Conservation (phyloP, 495 filamentous ascomycete species). For the Geoglossum glabrum region DNA sequence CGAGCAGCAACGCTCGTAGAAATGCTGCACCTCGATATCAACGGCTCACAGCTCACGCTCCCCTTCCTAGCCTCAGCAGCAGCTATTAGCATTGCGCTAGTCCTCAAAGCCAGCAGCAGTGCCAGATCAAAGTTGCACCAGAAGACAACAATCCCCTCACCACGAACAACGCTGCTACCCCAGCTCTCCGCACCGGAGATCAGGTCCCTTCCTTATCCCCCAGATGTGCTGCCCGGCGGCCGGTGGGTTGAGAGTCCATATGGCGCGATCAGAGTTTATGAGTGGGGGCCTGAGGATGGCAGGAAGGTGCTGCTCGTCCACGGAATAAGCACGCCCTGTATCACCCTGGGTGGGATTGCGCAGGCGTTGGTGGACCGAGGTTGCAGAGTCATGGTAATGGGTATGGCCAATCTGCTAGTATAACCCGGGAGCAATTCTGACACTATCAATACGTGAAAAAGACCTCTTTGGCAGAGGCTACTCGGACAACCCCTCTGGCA, state of each 20-base stretch:
- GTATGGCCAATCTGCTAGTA: constrained; percentile 23
- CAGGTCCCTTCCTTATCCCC: constrained; percentile 43
- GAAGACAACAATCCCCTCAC: constrained; percentile 25
- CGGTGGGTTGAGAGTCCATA: constrained; percentile 60
- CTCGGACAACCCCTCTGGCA: constrained; percentile 43
- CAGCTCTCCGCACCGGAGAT: constrained; percentile 27
- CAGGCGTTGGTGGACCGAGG: constrained; percentile 49
- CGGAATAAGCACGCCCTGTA: constrained; percentile 69
- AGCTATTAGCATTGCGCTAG: not conserved
- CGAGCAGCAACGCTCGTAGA: no score
- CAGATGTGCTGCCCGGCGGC: constrained; percentile 51
- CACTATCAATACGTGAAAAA: constrained; percentile 4
- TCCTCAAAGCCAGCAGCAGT: not conserved
- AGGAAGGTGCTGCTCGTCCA: constrained; percentile 65
- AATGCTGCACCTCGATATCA: no score
- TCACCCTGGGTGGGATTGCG: constrained; percentile 47
- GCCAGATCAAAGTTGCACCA: not conserved
- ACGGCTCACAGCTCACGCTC: not conserved
- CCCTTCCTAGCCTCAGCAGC: not conserved
- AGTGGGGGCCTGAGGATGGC: constrained; percentile 71
- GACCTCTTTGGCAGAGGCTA: constrained; percentile 68
- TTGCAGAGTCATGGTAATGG: constrained; percentile 69
- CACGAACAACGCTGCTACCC: constrained; percentile 24
- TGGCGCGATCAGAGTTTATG: constrained; percentile 65
- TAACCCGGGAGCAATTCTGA: no score